A percentile compares a stretch with the other conserved stretches of the same genome.
Evolutionary conservation across 2,329 filamentous ascomycete genomes (phyloP).

Genomic region (Teratosphaeria destructans): DNA sequence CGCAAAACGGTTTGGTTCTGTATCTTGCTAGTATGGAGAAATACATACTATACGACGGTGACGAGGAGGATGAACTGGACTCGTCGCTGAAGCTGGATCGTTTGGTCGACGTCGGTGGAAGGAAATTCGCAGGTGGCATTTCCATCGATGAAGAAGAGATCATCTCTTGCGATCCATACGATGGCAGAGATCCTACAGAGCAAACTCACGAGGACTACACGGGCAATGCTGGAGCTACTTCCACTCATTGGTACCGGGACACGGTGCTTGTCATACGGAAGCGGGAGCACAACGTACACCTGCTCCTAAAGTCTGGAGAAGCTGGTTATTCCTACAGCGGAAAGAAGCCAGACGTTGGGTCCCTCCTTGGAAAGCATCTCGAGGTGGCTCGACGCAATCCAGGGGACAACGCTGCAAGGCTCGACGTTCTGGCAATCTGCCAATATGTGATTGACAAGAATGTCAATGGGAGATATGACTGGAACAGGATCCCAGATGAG

Average conservation of each 20-base stretch:
- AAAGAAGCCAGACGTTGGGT: too few relatives aligned
- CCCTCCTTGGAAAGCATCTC: too few relatives aligned
- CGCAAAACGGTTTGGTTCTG: neutral
- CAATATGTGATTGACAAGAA: too few relatives aligned
- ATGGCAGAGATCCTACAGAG: neutral
- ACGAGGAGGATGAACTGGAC: neutral
- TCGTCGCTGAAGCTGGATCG: neutral
- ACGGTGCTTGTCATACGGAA: neutral
- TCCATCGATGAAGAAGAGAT: neutral
- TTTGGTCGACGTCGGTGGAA: neutral
- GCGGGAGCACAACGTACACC: too few relatives aligned
- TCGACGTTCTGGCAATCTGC: too few relatives aligned
- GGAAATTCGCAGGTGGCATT: neutral
- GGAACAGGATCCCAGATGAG: too few relatives aligned
- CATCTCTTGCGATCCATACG: neutral
- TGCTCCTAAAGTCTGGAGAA: too few relatives aligned
- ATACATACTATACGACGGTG: neutral
- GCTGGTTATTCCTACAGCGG: too few relatives aligned
- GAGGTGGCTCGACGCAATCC: too few relatives aligned
- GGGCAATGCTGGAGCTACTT: neutral
- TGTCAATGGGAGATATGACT: too few relatives aligned
- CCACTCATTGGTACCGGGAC: neutral
- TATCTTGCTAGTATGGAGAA: constrained; percentile 1
- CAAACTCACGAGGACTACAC: neutral
- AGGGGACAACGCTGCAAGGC: too few relatives aligned